Evolutionary conservation across 129 eudicot species (phyloP).

Genomic region (Sambucus nigra): DNA sequence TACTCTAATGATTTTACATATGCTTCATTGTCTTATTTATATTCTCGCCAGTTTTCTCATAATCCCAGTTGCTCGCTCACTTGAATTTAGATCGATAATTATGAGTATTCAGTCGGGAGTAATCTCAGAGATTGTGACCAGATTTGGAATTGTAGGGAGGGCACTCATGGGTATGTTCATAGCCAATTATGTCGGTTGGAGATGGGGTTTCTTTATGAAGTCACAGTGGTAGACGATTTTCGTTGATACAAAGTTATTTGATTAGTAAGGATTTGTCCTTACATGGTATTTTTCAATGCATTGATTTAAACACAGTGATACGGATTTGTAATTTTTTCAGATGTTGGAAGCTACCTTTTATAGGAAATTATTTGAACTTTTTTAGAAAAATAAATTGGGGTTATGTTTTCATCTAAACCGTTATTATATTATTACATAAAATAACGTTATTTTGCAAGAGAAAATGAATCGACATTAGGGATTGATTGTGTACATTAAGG

Average conservation of each 20-base stretch:
- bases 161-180: slow-evolving; percentile 86
- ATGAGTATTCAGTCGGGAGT: slow-evolving; percentile 62
- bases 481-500: no score
- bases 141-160: slow-evolving; percentile 89
- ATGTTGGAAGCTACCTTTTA: no score
- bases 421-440: no score
- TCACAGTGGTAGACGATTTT: slow-evolving; percentile 27
- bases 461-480: no score
- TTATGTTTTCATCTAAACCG: no score
- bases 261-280: slow-evolving; percentile 5
- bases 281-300: no score
- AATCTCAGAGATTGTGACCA: slow-evolving; percentile 55
- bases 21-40: slow-evolving; percentile 62
- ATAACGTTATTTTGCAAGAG: no score
- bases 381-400: no score
- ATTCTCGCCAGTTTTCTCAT: slow-evolving; percentile 68
- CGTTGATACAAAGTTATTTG: slow-evolving; percentile 29
- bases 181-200: slow-evolving; percentile 80
- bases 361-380: no score
- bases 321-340: no score
- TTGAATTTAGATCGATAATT: slow-evolving; percentile 58
- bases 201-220: slow-evolving; percentile 56
- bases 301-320: no score
- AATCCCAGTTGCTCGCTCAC: slow-evolving; percentile 84
- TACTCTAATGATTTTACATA: slow-evolving; percentile 70